Percentiles rank a stretch among this genome's conserved stretches.
phyloP scores from a whole-genome alignment of 2,329 filamentous ascomycete genomes.

The Diaporthe destruens region DNA sequence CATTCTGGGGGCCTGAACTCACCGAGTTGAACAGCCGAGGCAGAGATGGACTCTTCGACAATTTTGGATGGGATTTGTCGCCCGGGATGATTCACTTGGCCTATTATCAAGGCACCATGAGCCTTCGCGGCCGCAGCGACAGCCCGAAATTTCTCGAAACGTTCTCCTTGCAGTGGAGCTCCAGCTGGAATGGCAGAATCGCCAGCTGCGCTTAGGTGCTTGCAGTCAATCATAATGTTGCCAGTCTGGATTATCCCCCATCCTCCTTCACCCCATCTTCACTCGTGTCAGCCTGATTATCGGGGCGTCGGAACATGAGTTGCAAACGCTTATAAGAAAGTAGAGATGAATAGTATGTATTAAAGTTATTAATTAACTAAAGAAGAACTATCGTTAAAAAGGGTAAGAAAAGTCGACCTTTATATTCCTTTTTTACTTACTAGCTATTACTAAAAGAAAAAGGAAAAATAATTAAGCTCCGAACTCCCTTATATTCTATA shows the following conservation, averaged over 20 bases:
- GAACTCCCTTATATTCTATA: too few species aligned
- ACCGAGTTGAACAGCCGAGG: conserved; percentile 54
- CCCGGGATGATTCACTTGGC: conserved; percentile 73
- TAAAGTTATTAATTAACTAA: too few species aligned
- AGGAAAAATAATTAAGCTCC: too few species aligned
- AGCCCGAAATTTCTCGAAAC: conserved; percentile 71
- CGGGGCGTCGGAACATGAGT: not conserved
- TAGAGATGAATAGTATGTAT: too few species aligned
- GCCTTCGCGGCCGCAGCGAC: conserved; percentile 67
- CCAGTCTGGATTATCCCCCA: conserved; percentile 71
- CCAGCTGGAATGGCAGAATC: conserved; percentile 69
- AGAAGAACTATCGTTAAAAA: too few species aligned
- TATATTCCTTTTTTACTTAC: too few species aligned
- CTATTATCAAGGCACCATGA: conserved; percentile 70
- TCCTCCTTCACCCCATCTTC: conserved; percentile 67
- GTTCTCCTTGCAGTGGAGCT: conserved; percentile 62
- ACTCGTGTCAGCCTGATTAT: not conserved
- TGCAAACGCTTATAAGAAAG: too few species aligned
- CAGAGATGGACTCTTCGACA: conserved; percentile 55
- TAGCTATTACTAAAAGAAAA: too few species aligned
- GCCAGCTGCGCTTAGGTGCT: conserved; percentile 66
- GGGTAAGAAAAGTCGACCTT: too few species aligned
- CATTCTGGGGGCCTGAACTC: not conserved
- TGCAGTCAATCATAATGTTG: conserved; percentile 74
- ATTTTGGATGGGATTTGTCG: conserved; percentile 58